Conservation (phyloP, 176 grass and related monocot species). For the Aegilops longissima region DNA sequence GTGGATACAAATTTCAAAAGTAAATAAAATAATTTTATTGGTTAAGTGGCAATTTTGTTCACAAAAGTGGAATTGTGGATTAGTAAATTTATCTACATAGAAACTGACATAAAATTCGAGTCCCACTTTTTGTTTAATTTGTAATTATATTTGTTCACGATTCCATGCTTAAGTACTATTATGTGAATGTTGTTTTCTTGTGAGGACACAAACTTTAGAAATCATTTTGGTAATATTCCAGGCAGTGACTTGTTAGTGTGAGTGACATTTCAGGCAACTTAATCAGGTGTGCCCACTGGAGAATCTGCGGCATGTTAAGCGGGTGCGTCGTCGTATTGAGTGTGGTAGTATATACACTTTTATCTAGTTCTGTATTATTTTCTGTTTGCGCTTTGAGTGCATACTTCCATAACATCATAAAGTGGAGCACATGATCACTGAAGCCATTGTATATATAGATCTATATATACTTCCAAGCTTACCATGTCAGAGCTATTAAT, state of each 20-base stretch:
- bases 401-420: neutral
- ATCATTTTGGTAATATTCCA: neutral
- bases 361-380: neutral
- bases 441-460: neutral
- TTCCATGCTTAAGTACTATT: neutral
- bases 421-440: neutral
- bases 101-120: neutral
- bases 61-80: neutral
- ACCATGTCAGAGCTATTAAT: neutral
- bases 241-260: neutral
- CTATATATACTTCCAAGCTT: no score
- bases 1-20: neutral
- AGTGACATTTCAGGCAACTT: constrained; percentile 32
- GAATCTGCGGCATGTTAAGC: constrained; percentile 50
- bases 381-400: neutral
- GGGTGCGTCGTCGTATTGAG: constrained; percentile 20
- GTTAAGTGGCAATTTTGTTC: neutral
- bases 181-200: neutral
- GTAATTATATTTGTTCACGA: neutral
- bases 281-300: constrained; percentile 47
- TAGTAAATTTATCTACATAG: neutral
- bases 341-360: constrained; percentile 18
- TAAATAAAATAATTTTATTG: neutral
- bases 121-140: neutral
- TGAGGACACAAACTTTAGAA: neutral